Base-by-base conservation (phyloP, 352 stramenopile species). In the Phytophthora capsici region DNA sequence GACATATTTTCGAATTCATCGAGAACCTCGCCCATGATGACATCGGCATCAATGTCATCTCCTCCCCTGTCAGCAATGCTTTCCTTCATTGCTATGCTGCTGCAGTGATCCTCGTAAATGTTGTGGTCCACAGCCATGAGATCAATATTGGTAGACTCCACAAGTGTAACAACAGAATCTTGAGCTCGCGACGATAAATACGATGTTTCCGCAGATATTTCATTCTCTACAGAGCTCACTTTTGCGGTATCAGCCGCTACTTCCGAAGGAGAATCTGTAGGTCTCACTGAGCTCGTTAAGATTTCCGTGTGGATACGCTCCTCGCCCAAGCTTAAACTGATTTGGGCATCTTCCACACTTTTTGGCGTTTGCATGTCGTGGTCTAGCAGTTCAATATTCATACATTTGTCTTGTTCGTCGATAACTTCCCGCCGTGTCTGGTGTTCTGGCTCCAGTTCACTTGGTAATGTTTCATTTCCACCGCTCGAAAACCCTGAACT, bases 381-480 rank as follows among this genome's bases (percentile, higher is more conserved):
- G 28, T 12, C 8, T 34, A 34, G 3, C 13, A 52, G 16, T 22
- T 45, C 19, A 16, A 16, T 48, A 34, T 43, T 37, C 19, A 37
- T 41, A 41, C 36, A 6, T 20, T 41, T 19, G 36, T 19, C n/a
- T 59, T 36, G 2, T 14, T 36, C 10, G 10, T 9, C 25, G 23
- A 17, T 6, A 22, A 12, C 28, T 20, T 6, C n/a, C 17, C 1
- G 17, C 14, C 12, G 2, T 9, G 16, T 19, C 12, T 41, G 32
- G 7, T n/a, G 45, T 30, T 51, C 22, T 10, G 34, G 19, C 23
- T 17, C 6, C 17, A 48, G 9, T 47, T 26, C 23, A 19, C 13
- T 12, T 32, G 34, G 20, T 6, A 38, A 50, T 41, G 45, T 32
- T 20, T 69, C 36, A 8, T 45, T n/a, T 25, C 43, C 36, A 16